Conservation (phyloP, 371 early-diverging fungal species). For the Batkoa obscura region DNA sequence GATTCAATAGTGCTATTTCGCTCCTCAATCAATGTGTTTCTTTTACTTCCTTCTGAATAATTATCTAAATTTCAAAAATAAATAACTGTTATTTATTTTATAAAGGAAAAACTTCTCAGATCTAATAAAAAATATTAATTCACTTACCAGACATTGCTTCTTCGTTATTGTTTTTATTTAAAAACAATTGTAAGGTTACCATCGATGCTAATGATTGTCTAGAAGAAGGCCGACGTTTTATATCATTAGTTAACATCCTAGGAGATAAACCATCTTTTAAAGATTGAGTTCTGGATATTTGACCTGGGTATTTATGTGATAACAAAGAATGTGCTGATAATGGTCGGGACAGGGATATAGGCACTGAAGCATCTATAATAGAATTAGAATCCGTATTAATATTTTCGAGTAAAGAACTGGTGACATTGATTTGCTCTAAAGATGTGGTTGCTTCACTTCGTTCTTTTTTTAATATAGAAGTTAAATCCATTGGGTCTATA, state of each 20-base stretch:
- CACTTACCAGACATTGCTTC: not conserved
- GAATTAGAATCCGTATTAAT: too few relatives aligned
- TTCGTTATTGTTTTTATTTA: not conserved
- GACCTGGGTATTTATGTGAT: not conserved
- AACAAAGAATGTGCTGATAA: not conserved
- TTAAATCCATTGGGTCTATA: too few relatives aligned
- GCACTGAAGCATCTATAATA: not conserved
- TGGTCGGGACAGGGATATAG: not conserved
- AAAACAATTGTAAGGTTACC: not conserved
- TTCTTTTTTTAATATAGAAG: too few relatives aligned
- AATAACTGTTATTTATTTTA: not conserved
- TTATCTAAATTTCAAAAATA: too few relatives aligned
- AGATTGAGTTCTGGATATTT: not conserved
- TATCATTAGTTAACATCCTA: not conserved
- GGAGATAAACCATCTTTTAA: not conserved
- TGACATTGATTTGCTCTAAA: too few relatives aligned
- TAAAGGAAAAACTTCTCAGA: not conserved
- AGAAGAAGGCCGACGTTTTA: not conserved
- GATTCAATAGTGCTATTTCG: too few relatives aligned
- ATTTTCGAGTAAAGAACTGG: too few relatives aligned
- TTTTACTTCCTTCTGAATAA: not conserved
- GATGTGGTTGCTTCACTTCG: too few relatives aligned
- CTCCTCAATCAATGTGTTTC: not conserved
- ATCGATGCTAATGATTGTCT: not conserved
- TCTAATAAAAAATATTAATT: not conserved